phyloP scores from a whole-genome alignment of 2,329 filamentous ascomycete species.

The Periconia sp. region DNA sequence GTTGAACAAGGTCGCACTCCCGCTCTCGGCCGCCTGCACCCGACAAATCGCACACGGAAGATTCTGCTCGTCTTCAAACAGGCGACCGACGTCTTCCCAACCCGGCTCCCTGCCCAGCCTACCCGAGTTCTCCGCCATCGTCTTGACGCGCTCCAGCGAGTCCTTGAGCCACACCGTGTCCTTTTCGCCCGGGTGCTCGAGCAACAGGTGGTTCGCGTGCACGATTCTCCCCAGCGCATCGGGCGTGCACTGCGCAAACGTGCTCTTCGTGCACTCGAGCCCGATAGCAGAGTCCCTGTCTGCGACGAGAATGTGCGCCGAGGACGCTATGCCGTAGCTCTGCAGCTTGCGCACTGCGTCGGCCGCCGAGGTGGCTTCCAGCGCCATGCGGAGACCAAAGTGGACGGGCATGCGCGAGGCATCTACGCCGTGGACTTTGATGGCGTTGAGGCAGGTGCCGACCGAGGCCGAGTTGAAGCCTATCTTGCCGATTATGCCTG shows the following conservation, averaged over 20 bases:
- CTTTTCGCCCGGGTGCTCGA: conserved; percentile 43
- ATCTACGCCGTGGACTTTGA: conserved; percentile 63
- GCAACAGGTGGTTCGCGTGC: conserved; percentile 53
- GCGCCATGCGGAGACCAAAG: conserved; percentile 61
- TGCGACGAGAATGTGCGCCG: conserved; percentile 62
- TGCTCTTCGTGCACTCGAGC: conserved; percentile 55
- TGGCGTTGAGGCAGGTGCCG: conserved; percentile 67
- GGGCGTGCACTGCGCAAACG: conserved; percentile 37
- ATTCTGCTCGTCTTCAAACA: conserved; percentile 52
- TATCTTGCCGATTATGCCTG: conserved; percentile 69
- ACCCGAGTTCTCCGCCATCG: conserved; percentile 43
- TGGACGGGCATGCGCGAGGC: conserved; percentile 63
- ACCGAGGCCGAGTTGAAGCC: conserved; percentile 66
- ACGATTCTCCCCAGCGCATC: conserved; percentile 44
- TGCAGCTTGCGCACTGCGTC: conserved; percentile 56
- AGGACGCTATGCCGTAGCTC: conserved; percentile 56
- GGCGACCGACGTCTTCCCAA: conserved; percentile 32
- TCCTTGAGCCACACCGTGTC: conserved; percentile 54
- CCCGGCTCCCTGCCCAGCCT: conserved; percentile 26
- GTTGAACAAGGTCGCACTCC: conserved; percentile 43
- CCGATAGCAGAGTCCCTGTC: conserved; percentile 56
- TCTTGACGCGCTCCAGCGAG: conserved; percentile 42
- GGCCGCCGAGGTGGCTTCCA: conserved; percentile 58
- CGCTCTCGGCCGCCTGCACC: conserved; percentile 27
- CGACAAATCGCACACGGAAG: conserved; percentile 44